Percentiles rank a stretch among this genome's conserved stretches.
phyloP scores from a whole-genome alignment of 2,329 filamentous ascomycete species.

The Fusarium denticulatum region DNA sequence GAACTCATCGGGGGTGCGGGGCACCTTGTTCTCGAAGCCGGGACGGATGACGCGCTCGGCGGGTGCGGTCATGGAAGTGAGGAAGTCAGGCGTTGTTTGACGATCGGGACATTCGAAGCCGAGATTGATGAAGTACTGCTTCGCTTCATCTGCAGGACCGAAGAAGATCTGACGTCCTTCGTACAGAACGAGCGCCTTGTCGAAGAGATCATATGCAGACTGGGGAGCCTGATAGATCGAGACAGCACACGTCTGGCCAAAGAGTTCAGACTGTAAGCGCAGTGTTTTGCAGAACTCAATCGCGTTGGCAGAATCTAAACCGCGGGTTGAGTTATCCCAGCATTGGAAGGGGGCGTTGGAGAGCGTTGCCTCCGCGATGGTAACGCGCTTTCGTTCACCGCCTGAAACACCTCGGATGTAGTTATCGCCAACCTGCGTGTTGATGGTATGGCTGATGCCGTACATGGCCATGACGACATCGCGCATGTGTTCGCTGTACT shows the following conservation, averaged over 20 bases:
- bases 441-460: constrained; percentile 76
- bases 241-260: constrained; percentile 40
- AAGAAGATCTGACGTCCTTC: constrained; percentile 75
- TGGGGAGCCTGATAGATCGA: constrained; percentile 71
- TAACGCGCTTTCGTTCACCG: constrained; percentile 80
- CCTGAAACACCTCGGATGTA: constrained; percentile 77
- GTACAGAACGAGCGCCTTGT: constrained; percentile 74
- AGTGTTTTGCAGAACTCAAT: constrained; percentile 44
- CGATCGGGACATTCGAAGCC: constrained; percentile 71
- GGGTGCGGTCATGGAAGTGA: constrained; percentile 63
- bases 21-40: constrained; percentile 49
- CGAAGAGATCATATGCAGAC: constrained; percentile 69
- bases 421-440: constrained; percentile 78
- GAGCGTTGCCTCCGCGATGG: constrained; percentile 76
- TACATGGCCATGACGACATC: constrained; percentile 71
- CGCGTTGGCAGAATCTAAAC: constrained; percentile 45
- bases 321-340: constrained; percentile 48
- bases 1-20: constrained; percentile 52
- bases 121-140: constrained; percentile 68
- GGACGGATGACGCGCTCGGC: constrained; percentile 48
- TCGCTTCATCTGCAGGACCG: constrained; percentile 65
- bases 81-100: constrained; percentile 72
- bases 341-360: constrained; percentile 57
- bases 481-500: constrained; percentile 68
- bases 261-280: constrained; percentile 41